Evolutionary conservation across 2,329 filamentous ascomycete species (phyloP), one percentile per base, ranked within the genome.

Genomic region (Teratosphaeria nubilosa): DNA sequence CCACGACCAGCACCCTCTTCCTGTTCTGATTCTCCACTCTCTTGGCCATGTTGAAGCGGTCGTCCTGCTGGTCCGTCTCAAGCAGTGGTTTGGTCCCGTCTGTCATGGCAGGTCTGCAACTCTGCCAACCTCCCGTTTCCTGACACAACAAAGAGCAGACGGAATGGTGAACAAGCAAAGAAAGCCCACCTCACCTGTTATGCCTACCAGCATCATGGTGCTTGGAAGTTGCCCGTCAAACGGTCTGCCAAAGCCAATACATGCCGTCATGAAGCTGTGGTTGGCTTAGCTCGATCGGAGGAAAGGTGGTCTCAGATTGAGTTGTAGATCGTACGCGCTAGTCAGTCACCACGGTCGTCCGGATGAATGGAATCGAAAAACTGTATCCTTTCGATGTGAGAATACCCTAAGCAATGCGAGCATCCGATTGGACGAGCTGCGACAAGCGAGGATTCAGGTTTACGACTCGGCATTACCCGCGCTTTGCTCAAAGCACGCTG

Each of bases 1-100:
- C 84, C 30, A 87, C 77, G 25, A 86, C 76, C 11, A 82, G 76
- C 22, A 86, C 74, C 62, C 77, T 79, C 63, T 80, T 81, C 57
- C 66, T 73, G 58, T 67, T 68, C 63, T 72, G 69, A n/a, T 64
- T 63, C 59, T 73, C 71, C 64, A 71, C 66, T 11, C 65, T 67
- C 55, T 66, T 66, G 22, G 63, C 65, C 69, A 70, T 73, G 52
- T 72, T 67, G 67, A 69, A 73, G 52, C 70, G 69, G 11, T 68
- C 65, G 60, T 70, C 67, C 41, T 70, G 71, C 60, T 61, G 66
- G 56, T 66, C 58, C 54, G 65, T 63, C 53, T 65, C 52, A 25
- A 69, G 59, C 37, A 67, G 58, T 51, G 66, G 68, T 51, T 63
- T 61, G 16, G 54, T 62, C 24, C 60, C 65, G 45, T 69, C 66